Evolutionary conservation across 2,329 filamentous ascomycete genomes (phyloP), one percentile per base, ranked within the genome.

Genomic region (Fusarium pilosicola): DNA sequence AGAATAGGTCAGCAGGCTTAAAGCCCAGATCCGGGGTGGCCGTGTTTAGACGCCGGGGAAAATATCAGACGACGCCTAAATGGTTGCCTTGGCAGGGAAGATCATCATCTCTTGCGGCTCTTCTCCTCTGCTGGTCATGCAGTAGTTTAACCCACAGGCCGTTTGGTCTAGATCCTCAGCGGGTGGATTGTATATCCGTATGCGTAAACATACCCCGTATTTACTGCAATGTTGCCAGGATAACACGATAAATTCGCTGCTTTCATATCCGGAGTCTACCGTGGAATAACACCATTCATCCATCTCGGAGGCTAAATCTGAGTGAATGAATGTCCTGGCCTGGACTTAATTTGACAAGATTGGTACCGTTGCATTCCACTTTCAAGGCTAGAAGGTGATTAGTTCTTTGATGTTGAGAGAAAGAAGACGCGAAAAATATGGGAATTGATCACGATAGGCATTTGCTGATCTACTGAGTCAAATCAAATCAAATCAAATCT

Each of bases 1-100:
- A 54, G 57, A 52, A 52, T 58, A 34, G 68, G 71, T 69, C 72
- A 74, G 48, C 57, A 55, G 65, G 48, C 28, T 46, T 18, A 10
- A 7, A 42, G 24, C 59, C 44, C 60, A 70, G 54, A 71, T 71
- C 55, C 67, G 71, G 71, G 58, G 71, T 68, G 62, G 44, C 66
- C 58, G 61, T 20, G 28, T 55, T 58, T 71, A 71, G 55, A 70
- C 52, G 52, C 61, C 54, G 62, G 71, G 39, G 38, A 58, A 71
- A 71, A 65, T 56, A 75, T 76, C 71, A 77, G 75, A 65, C 69
- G 75, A 77, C 67, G 66, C 65, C 68, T 70, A 59, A 62, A 73
- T 71, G 38, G 52, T 56, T 51, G 66, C 36, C 71, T 74, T 61
- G 71, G 71, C 62, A 46, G 30, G 42, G 48, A 42, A 71, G 71